A percentile compares a stretch with the other conserved stretches of the same genome.
Conservation (phyloP, 768 basidiomycete genomes). For the Mycena rosella region DNA sequence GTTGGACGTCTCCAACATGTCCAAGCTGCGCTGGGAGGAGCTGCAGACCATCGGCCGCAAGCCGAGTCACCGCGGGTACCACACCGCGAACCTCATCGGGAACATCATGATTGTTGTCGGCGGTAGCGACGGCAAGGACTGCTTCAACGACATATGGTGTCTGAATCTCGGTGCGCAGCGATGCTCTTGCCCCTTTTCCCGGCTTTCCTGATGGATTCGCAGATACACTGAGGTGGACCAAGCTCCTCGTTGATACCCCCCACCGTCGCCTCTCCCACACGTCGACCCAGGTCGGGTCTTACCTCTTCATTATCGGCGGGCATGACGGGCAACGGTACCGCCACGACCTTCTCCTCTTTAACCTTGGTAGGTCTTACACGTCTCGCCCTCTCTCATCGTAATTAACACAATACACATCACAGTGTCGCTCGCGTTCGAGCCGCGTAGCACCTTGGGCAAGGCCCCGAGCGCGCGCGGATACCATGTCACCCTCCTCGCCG, state of each 20-base stretch:
- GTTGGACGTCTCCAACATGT: conserved; percentile 67
- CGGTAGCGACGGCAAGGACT: conserved; percentile 91
- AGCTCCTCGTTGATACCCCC: conserved; percentile 55
- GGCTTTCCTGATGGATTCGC: not conserved
- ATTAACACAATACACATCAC: conserved; percentile 14
- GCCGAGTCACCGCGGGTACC: conserved; percentile 85
- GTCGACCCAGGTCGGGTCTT: conserved; percentile 91
- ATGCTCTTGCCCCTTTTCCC: not conserved
- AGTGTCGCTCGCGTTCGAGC: conserved; percentile 91
- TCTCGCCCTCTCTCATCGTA: not conserved
- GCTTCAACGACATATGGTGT: conserved; percentile 90
- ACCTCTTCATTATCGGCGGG: conserved; percentile 90
- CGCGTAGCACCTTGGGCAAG: conserved; percentile 74
- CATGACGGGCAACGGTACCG: conserved; percentile 85
- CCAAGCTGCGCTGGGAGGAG: conserved; percentile 68
- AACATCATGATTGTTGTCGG: conserved; percentile 91
- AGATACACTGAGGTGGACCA: conserved; percentile 63
- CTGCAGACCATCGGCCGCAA: conserved; percentile 67
- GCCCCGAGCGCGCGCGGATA: conserved; percentile 85
- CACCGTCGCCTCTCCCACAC: conserved; percentile 80
- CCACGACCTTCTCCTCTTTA: conserved; percentile 84
- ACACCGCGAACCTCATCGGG: conserved; percentile 89
- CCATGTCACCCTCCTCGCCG: conserved; percentile 85
- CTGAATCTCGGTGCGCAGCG: conserved; percentile 80
- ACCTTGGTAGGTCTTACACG: conserved; percentile 71